Percentiles rank a stretch among this genome's conserved stretches.
Evolutionary conservation across 2,329 filamentous ascomycete species (phyloP).

Genomic region (Pseudogymnoascus sp.): DNA sequence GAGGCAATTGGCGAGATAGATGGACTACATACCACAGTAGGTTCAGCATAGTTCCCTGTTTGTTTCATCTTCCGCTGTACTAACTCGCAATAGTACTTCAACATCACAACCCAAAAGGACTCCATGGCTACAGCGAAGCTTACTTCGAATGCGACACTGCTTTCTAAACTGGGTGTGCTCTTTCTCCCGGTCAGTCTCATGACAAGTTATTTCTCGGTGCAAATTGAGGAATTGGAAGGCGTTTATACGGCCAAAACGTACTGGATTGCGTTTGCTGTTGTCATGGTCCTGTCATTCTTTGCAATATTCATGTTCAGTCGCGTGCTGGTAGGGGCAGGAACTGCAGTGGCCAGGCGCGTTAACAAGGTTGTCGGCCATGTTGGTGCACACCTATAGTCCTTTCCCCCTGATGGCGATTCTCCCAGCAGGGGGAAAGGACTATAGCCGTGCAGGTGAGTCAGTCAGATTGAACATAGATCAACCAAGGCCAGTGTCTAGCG

Average conservation of each 20-base stretch:
- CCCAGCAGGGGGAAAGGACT: not conserved
- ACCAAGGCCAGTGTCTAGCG: not conserved
- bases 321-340: slow-evolving; percentile 34
- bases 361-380: not conserved
- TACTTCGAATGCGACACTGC: slow-evolving; percentile 60
- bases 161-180: slow-evolving; percentile 66
- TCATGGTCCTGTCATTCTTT: slow-evolving; percentile 50
- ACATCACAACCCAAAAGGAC: slow-evolving; percentile 66
- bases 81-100: slow-evolving; percentile 54
- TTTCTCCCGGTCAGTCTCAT: slow-evolving; percentile 68
- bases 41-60: not conserved
- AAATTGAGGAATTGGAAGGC: slow-evolving; percentile 47
- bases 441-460: not conserved
- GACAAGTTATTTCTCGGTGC: slow-evolving; percentile 64
- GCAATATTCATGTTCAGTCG: slow-evolving; percentile 46
- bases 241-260: slow-evolving; percentile 55
- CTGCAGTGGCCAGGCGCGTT: not conserved
- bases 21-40: slow-evolving; percentile 57
- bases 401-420: not conserved
- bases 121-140: slow-evolving; percentile 62
- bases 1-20: slow-evolving; percentile 62
- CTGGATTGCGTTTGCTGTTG: slow-evolving; percentile 58
- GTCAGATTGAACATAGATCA: not conserved
- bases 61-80: not conserved
- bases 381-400: not conserved